These are phyloP conservation scores for Aureobasidium mangrovei DNA, from an alignment of 2,329 filamentous ascomycete species.

Conservation along the genomic window DNA sequence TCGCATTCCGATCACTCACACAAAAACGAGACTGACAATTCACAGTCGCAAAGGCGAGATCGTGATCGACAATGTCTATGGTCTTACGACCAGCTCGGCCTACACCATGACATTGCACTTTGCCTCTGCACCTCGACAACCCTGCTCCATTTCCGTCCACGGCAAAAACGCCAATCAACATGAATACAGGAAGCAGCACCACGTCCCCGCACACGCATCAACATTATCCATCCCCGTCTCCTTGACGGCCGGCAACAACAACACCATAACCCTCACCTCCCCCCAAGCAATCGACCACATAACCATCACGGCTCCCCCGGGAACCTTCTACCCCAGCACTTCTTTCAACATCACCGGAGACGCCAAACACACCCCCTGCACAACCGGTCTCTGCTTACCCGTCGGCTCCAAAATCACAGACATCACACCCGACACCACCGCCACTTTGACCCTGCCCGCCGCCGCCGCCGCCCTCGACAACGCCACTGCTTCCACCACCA, in stretches of 20 bases:
- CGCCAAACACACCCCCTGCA: slow-evolving; percentile 31
- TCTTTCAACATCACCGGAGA: slow-evolving; percentile 27
- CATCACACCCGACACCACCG: slow-evolving; percentile 25
- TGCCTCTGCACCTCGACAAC: no score
- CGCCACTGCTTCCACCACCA: slow-evolving; percentile 11
- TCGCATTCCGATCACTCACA: no score
- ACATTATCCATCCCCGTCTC: not conserved
- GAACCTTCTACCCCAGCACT: slow-evolving; percentile 35
- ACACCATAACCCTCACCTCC: not conserved
- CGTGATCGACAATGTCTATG: not conserved
- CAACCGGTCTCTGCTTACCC: slow-evolving; percentile 34
- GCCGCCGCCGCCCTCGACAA: slow-evolving; percentile 18
- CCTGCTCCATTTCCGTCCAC: not conserved
- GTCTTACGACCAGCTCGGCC: not conserved
- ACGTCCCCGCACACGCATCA: not conserved
- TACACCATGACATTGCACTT: not conserved
- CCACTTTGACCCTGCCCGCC: slow-evolving; percentile 30
- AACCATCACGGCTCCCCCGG: slow-evolving; percentile 14
- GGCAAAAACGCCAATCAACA: not conserved
- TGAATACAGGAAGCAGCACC: not conserved
- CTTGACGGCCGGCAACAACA: not conserved
- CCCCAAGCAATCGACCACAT: not conserved
- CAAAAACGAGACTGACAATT: not conserved
- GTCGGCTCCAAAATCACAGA: slow-evolving; percentile 36
- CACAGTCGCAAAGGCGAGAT: not conserved